phyloP scores from a whole-genome alignment of 1,284 basidiomycete species.

The Papiliotrema fonsecae region DNA sequence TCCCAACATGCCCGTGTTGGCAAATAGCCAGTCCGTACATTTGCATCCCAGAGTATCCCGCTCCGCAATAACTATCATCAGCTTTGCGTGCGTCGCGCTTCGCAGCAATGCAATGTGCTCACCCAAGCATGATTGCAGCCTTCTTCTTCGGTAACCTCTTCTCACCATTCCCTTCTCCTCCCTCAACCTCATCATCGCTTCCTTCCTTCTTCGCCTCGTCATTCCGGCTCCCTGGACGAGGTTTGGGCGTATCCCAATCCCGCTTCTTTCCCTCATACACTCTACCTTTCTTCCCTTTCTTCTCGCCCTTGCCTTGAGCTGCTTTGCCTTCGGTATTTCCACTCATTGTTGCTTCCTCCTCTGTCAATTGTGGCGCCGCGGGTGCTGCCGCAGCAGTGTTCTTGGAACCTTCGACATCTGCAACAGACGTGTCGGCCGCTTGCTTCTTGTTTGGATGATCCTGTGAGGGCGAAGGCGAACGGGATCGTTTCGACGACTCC shows the following conservation, averaged over 20 bases:
- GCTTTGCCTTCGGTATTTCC: not conserved
- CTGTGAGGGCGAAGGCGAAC: slow-evolving; percentile 5
- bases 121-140: slow-evolving; percentile 54
- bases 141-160: slow-evolving; percentile 53
- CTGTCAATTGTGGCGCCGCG: not conserved
- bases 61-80: slow-evolving; percentile 48
- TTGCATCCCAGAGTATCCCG: slow-evolving; percentile 84
- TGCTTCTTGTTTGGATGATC: not conserved
- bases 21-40: slow-evolving; percentile 59
- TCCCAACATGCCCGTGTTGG: too few relatives aligned
- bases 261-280: slow-evolving; percentile 5
- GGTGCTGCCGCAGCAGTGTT: not conserved
- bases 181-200: slow-evolving; percentile 8
- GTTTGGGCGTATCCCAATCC: not conserved
- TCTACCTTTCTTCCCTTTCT: slow-evolving; percentile 7
- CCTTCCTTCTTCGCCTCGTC: not conserved
- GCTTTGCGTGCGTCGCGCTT: not conserved
- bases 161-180: slow-evolving; percentile 22
- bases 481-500: slow-evolving; percentile 12
- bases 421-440: not conserved
- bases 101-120: slow-evolving; percentile 15
- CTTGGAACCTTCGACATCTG: not conserved
- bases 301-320: slow-evolving; percentile 4
- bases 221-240: too few relatives aligned
- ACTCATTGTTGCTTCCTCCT: not conserved